phyloP scores from a whole-genome alignment of 2,329 filamentous ascomycete genomes.

The Pyrenochaeta sp. region DNA sequence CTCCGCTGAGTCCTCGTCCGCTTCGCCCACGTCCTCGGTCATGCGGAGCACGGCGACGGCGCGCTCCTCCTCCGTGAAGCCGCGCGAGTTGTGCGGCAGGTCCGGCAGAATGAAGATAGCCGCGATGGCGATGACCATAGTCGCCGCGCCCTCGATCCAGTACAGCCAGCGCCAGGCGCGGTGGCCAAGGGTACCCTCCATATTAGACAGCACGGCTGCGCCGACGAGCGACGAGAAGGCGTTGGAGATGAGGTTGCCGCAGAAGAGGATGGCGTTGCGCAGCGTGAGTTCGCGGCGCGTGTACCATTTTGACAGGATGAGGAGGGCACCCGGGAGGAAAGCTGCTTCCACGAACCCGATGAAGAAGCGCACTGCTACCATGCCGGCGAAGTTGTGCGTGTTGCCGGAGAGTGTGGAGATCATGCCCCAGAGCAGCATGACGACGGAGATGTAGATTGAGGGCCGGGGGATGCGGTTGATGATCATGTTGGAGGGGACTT shows the following conservation, averaged over 20 bases:
- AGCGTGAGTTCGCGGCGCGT: constrained; percentile 60
- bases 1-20: constrained; percentile 50
- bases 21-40: constrained; percentile 61
- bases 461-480: constrained; percentile 48
- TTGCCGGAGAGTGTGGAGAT: constrained; percentile 47
- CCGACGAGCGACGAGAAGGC: constrained; percentile 56
- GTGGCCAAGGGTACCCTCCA: constrained; percentile 45
- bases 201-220: constrained; percentile 50
- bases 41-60: constrained; percentile 48
- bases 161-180: constrained; percentile 51
- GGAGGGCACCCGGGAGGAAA: constrained; percentile 68
- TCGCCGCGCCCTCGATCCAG: constrained; percentile 50
- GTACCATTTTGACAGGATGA: constrained; percentile 73
- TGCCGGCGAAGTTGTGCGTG: constrained; percentile 43
- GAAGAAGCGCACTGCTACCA: constrained; percentile 48
- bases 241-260: constrained; percentile 53
- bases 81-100: constrained; percentile 51
- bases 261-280: constrained; percentile 52
- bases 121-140: constrained; percentile 41
- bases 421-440: constrained; percentile 51
- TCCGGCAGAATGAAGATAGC: constrained; percentile 44
- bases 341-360: constrained; percentile 50
- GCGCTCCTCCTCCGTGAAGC: constrained; percentile 57
- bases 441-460: constrained; percentile 44
- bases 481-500: constrained; percentile 55